Base-by-base conservation (phyloP, 495 filamentous ascomycete genomes). In the Talaromyces trachyspermus region DNA sequence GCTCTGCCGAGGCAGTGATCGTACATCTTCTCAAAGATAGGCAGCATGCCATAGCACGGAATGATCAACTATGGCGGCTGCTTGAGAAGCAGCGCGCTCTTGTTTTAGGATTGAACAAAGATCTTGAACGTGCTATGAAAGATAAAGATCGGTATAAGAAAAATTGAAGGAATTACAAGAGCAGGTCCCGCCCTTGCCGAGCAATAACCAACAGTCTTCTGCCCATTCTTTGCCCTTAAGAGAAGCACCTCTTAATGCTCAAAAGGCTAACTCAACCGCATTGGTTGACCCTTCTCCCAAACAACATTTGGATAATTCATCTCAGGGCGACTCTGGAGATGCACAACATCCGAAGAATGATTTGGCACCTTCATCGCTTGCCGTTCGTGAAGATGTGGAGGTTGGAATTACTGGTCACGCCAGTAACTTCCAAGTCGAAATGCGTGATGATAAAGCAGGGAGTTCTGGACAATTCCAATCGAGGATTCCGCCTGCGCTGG, bases 51-150 rank as follows among this genome's bases (percentile, higher is more conserved):
- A 77, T 86, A 5, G 82, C 88, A 48, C 92, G 95, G 54, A 97
- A 97, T 62, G 72, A 84, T 12, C 91, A 97, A 62, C 66, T 98
- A 50, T 98, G 92, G 92, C 82, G 87, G 44, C 67, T 98, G 39
- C 89, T 98, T 20, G 89, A 97, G 62, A 97, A 98, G 64, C 92
- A 98, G 64, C 77, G 92, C 39, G 81, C 89, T 0, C 86, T 98
- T 75, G 89, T 98, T 26, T 57, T 95, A 20, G 94, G 92, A 1
- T 71, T 98, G 29, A 96, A 97, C 56, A 94, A 92, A 63, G 92
- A 98, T 58, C 73, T 98, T 19, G 90, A 96, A 62, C 80, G 86
- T 40, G 83, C 91, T 3, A 61, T 95, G 56, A 95, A 95, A 60
- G 92, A 96, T 53, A 97, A 96, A 63, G 92, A 97, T 37, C 81